These are phyloP conservation scores for Emydomyces testavorans DNA, from an alignment of 2,329 filamentous ascomycete genomes.

Conservation along the genomic window DNA sequence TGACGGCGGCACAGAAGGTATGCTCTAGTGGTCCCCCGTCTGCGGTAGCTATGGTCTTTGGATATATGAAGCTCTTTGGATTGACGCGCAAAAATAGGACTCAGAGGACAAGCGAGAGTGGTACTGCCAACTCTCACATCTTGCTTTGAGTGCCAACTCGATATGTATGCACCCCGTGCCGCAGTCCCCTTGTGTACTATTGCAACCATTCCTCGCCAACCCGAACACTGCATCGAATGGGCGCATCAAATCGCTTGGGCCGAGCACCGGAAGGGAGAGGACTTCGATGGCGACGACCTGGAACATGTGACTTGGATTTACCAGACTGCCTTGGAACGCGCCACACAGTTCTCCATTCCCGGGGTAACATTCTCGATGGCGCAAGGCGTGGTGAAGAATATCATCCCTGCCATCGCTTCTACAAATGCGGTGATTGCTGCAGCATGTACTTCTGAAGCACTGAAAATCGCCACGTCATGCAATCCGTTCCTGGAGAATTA, in stretches of 20 bases:
- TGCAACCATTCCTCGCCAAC: constrained; percentile 89
- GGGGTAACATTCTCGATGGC: constrained; percentile 94
- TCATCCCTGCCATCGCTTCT: constrained; percentile 94
- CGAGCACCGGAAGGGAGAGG: constrained; percentile 66
- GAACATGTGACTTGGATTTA: constrained; percentile 98
- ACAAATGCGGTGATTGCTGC: constrained; percentile 96
- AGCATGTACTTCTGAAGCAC: constrained; percentile 88
- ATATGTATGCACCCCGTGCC: constrained; percentile 97
- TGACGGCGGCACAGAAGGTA: constrained; percentile 87
- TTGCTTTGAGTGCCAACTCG: constrained; percentile 95
- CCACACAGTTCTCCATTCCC: constrained; percentile 75
- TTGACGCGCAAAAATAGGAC: constrained; percentile 43
- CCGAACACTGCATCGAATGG: constrained; percentile 98
- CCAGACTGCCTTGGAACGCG: constrained; percentile 67
- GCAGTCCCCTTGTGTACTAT: constrained; percentile 93
- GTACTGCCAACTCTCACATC: constrained; percentile 85
- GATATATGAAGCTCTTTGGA: background rate
- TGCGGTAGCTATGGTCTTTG: background rate
- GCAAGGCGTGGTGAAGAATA: constrained; percentile 97
- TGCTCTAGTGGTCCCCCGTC: background rate
- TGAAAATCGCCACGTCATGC: constrained; percentile 78
- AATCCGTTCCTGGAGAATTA: constrained; percentile 84
- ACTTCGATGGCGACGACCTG: constrained; percentile 88
- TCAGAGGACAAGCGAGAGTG: constrained; percentile 92
- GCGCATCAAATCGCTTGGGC: constrained; percentile 98